Percentiles rank a stretch among this genome's conserved stretches.
Evolutionary conservation across 176 grass and related monocot species (phyloP).

Genomic region (Musa acuminata): DNA sequence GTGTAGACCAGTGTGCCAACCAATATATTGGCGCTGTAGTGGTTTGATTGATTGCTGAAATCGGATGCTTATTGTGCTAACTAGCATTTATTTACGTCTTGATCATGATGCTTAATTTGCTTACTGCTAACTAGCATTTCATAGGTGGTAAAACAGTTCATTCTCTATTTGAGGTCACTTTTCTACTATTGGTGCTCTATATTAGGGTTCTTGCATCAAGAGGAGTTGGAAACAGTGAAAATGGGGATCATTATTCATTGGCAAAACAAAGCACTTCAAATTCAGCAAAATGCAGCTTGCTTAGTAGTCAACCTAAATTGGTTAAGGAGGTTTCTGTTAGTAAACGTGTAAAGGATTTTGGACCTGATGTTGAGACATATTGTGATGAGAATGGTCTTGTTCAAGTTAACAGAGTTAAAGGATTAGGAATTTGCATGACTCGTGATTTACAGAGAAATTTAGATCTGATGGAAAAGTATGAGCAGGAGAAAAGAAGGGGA

Average conservation of each 20-base stretch:
- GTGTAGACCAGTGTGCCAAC: no score
- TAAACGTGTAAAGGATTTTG: conserved; percentile 46
- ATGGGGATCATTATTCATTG: conserved; percentile 20
- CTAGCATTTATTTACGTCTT: no score
- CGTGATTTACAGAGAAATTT: conserved; percentile 98
- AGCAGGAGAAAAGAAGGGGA: conserved; percentile 42
- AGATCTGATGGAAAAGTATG: conserved; percentile 84
- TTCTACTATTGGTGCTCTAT: no score
- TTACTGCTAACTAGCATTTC: no score
- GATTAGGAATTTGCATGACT: conserved; percentile 85
- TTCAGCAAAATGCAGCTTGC: not conserved
- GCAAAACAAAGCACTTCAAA: conserved; percentile 29
- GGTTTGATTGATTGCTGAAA: no score
- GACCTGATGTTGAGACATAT: conserved; percentile 78
- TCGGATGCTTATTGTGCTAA: no score
- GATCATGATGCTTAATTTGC: no score
- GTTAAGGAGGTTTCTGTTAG: conserved; percentile 22
- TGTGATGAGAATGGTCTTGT: conserved; percentile 66
- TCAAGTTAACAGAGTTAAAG: conserved; percentile 82
- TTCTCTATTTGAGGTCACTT: no score
- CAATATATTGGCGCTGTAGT: no score
- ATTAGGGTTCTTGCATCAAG: conserved; percentile 31
- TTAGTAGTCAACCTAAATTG: conserved; percentile 35
- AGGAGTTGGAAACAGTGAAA: conserved; percentile 40
- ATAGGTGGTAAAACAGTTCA: no score